Evolutionary conservation across 1,139 yeast genomes (phyloP).

Genomic region (Ogataea hybrid): DNA sequence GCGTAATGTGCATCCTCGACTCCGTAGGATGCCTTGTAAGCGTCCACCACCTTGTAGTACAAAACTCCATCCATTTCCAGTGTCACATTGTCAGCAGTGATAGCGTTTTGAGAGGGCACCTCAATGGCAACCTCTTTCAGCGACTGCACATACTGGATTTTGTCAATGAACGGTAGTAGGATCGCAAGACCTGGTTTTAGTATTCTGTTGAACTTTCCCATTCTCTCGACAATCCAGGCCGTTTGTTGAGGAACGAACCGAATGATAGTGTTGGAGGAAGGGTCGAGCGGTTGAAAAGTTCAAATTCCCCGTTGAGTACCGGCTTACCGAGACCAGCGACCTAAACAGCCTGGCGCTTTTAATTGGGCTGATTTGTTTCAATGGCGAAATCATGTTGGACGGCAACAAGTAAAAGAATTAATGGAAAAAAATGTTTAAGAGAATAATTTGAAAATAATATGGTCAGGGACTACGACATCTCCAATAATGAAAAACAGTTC

Average conservation of each 20-base stretch:
- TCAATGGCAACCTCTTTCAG: conserved; percentile 82
- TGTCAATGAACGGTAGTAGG: conserved; percentile 69
- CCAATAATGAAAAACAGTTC: conserved; percentile 62
- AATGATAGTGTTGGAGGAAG: conserved; percentile 68
- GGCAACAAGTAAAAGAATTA: conserved; percentile 6
- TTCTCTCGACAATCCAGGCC: conserved; percentile 88
- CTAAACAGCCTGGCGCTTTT: neutral
- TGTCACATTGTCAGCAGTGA: conserved; percentile 83
- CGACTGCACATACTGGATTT: conserved; percentile 76
- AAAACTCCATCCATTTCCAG: conserved; percentile 83
- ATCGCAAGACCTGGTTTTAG: conserved; percentile 78
- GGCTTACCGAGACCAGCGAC: neutral
- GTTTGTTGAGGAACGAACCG: conserved; percentile 88
- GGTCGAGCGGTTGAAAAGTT: conserved; percentile 66
- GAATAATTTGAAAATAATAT: conserved; percentile 6
- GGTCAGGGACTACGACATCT: conserved; percentile 43
- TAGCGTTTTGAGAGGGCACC: conserved; percentile 81
- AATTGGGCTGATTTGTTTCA: conserved; percentile 4
- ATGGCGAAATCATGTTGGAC: conserved; percentile 3
- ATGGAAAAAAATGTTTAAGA: neutral
- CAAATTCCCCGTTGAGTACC: conserved; percentile 27
- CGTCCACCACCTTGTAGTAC: conserved; percentile 73
- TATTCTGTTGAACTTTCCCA: conserved; percentile 80
- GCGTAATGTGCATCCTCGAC: conserved; percentile 89
- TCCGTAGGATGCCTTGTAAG: conserved; percentile 84